These are phyloP conservation scores for Ocimum tenuiflorum DNA, from an alignment of 257 asterid genomes.

Conservation along the genomic window DNA sequence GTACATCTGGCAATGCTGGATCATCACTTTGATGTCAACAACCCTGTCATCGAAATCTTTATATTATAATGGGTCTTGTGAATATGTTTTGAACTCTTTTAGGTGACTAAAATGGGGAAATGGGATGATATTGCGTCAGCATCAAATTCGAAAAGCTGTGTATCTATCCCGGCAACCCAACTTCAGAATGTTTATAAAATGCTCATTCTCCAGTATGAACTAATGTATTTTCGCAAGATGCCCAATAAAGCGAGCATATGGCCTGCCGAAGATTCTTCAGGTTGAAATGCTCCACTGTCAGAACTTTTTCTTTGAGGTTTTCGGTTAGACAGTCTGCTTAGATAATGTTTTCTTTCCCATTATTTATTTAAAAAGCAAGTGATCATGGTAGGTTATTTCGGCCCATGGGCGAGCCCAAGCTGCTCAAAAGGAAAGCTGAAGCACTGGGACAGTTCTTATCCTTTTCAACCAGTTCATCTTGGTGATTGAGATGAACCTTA, in stretches of 20 bases:
- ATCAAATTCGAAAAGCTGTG: conserved; percentile 23
- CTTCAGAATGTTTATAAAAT: conserved; percentile 44
- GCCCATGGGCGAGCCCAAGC: conserved; percentile 12
- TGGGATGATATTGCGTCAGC: conserved; percentile 62
- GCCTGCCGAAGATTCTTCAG: conserved; percentile 25
- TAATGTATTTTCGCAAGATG: conserved; percentile 39
- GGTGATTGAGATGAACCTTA: background rate
- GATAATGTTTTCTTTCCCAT: background rate
- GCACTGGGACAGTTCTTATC: conserved; percentile 21
- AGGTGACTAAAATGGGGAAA: conserved; percentile 57
- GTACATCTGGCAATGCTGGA: conserved; percentile 19
- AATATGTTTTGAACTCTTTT: background rate
- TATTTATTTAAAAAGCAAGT: background rate
- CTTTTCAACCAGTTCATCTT: background rate
- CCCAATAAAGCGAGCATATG: conserved; percentile 25
- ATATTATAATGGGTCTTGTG: too few species aligned
- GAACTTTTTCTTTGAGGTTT: background rate
- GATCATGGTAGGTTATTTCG: conserved; percentile 14
- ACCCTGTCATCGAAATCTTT: background rate
- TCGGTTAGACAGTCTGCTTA: background rate
- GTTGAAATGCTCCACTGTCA: background rate
- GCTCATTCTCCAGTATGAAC: conserved; percentile 54
- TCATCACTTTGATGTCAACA: background rate
- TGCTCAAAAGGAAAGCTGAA: conserved; percentile 34
- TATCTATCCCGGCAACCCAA: conserved; percentile 35